A percentile compares a stretch with the other conserved stretches of the same genome.
These are phyloP conservation scores for Fusarium drepaniforme DNA, from an alignment of 2,329 filamentous ascomycete species.

Conservation along the genomic window DNA sequence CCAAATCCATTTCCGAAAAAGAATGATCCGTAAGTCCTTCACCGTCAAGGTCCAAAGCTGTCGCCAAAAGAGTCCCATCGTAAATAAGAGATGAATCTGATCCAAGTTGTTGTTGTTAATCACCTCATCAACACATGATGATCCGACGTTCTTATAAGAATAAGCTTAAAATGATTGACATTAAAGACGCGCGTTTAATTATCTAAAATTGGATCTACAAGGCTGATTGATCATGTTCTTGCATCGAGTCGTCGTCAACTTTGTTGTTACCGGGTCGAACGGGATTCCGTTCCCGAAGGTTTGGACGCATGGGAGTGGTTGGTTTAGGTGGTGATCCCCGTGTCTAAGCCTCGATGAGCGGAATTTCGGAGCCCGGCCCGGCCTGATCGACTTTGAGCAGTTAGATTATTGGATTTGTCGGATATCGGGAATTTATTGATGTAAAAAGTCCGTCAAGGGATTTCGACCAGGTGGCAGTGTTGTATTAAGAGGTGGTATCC, in stretches of 20 bases:
- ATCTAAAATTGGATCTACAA: background rate
- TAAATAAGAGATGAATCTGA: background rate
- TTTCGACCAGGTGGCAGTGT: background rate
- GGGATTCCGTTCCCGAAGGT: background rate
- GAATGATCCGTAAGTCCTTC: background rate
- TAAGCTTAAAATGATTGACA: background rate
- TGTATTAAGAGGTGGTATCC: background rate
- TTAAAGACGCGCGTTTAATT: constrained; percentile 1
- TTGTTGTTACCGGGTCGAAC: background rate
- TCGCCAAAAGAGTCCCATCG: background rate
- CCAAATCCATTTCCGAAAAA: constrained; percentile 5
- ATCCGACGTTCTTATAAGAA: background rate
- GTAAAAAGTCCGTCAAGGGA: background rate
- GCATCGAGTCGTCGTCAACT: background rate
- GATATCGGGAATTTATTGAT: background rate
- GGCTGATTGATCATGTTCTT: background rate
- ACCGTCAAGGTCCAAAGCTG: background rate
- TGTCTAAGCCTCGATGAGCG: background rate
- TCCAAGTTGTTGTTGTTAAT: background rate
- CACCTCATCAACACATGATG: background rate
- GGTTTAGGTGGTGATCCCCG: background rate
- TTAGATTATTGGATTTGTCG: background rate
- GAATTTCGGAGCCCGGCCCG: background rate
- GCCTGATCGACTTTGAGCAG: background rate
- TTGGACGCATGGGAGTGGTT: background rate